Percentiles rank a stretch among this genome's conserved stretches.
Conservation (phyloP, 768 basidiomycete species). For the Rhizopogon rudus region DNA sequence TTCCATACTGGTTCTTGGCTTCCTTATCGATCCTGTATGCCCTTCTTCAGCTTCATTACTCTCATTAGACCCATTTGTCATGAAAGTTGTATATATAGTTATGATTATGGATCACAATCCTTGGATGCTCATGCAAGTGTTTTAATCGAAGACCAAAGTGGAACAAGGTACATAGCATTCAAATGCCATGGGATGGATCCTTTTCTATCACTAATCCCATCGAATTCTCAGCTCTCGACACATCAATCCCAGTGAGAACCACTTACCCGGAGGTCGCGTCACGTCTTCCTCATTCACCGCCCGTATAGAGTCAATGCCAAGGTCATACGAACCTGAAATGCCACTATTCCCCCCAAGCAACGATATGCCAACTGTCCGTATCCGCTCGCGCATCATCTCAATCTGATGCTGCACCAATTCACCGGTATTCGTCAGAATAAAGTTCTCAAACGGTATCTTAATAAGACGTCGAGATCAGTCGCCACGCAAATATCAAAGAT, state of each 20-base stretch:
- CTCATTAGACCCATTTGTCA: constrained; percentile 6
- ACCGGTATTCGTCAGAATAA: constrained; percentile 71
- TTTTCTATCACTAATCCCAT: constrained; percentile 17
- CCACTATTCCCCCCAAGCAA: constrained; percentile 82
- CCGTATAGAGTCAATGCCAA: constrained; percentile 76
- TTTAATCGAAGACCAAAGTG: background rate
- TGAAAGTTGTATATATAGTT: constrained; percentile 22
- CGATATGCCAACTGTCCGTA: constrained; percentile 83
- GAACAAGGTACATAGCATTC: constrained; percentile 1
- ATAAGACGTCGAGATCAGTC: constrained; percentile 7
- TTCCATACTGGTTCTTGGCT: constrained; percentile 4
- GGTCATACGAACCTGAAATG: constrained; percentile 70
- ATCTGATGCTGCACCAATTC: constrained; percentile 68
- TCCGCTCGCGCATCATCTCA: constrained; percentile 65
- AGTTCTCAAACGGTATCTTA: constrained; percentile 78
- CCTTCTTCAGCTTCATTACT: constrained; percentile 2
- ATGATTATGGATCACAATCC: constrained; percentile 8
- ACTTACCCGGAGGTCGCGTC: constrained; percentile 26
- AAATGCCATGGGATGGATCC: constrained; percentile 20
- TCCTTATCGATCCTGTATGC: constrained; percentile 4
- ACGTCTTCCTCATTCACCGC: constrained; percentile 76
- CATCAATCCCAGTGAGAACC: background rate
- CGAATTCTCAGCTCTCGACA: background rate
- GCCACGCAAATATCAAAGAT: constrained; percentile 3
- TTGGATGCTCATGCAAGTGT: constrained; percentile 6